A percentile compares a stretch with the other conserved stretches of the same genome.
Conservation (phyloP, 1,284 basidiomycete genomes). For the Meira nashicola region DNA sequence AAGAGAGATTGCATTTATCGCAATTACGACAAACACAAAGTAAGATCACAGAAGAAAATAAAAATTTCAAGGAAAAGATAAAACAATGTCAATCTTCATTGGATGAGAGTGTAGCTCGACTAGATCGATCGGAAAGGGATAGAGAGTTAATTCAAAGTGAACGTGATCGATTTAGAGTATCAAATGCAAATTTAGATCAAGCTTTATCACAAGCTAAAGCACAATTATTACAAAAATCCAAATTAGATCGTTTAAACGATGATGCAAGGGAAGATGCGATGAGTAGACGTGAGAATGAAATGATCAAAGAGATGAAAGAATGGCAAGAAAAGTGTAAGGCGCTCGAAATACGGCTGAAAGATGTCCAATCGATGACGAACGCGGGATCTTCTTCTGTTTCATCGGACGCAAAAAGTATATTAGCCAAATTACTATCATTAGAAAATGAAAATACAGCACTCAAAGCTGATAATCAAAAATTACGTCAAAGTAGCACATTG, state of each 20-base stretch:
- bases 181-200: slow-evolving; percentile 9
- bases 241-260: background rate
- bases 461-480: slow-evolving; percentile 9
- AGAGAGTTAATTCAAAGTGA: background rate
- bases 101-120: background rate
- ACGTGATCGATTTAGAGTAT: background rate
- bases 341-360: slow-evolving; percentile 1
- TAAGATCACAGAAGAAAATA: too few relatives aligned
- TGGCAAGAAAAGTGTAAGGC: background rate
- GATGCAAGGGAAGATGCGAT: background rate
- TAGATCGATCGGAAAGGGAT: background rate
- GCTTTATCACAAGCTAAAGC: background rate
- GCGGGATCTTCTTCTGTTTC: too few relatives aligned
- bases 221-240: background rate
- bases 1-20: too few relatives aligned
- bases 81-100: background rate
- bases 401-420: background rate
- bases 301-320: background rate
- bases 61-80: background rate
- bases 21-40: too few relatives aligned
- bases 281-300: background rate
- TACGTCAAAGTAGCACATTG: background rate
- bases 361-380: background rate
- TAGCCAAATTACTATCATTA: background rate
- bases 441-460: slow-evolving; percentile 10